Percentiles rank a stretch among this genome's conserved stretches.
phyloP scores from a whole-genome alignment of 2,329 filamentous ascomycete species.

The Hypoxylon sp. region DNA sequence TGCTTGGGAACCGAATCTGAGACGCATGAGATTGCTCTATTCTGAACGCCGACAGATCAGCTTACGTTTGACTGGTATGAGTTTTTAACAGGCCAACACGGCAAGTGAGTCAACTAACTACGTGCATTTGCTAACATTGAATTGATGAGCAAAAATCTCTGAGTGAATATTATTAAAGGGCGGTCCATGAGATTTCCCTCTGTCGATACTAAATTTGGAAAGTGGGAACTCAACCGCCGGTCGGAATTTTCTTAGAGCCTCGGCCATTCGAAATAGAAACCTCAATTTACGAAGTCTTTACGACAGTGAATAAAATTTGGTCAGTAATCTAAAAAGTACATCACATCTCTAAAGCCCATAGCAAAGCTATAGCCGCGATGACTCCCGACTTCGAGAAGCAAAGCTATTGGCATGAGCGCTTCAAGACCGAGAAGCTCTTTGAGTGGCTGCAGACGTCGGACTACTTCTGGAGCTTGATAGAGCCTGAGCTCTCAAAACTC shows the following conservation, averaged over 20 bases:
- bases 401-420: slow-evolving; percentile 64
- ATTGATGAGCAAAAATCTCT: not conserved
- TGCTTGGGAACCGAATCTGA: too few relatives aligned
- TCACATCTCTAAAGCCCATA: not conserved
- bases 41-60: too few relatives aligned
- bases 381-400: slow-evolving; percentile 61
- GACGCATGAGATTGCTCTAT: too few relatives aligned
- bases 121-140: not conserved
- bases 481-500: slow-evolving; percentile 55
- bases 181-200: slow-evolving; percentile 19
- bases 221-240: slow-evolving; percentile 24
- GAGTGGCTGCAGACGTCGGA: slow-evolving; percentile 63
- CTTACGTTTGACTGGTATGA: too few relatives aligned
- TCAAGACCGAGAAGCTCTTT: slow-evolving; percentile 60
- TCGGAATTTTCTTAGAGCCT: slow-evolving; percentile 13
- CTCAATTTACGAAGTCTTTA: not conserved
- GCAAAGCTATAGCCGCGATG: slow-evolving; percentile 30
- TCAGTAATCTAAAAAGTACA: not conserved
- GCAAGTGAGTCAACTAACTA: too few relatives aligned
- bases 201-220: slow-evolving; percentile 13
- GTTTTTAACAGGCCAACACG: too few relatives aligned
- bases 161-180: slow-evolving; percentile 4
- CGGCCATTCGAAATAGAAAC: not conserved
- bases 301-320: not conserved
- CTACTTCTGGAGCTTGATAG: slow-evolving; percentile 57